Base-by-base conservation (phyloP, 139 green algal species). In the Chlorella sp. region DNA sequence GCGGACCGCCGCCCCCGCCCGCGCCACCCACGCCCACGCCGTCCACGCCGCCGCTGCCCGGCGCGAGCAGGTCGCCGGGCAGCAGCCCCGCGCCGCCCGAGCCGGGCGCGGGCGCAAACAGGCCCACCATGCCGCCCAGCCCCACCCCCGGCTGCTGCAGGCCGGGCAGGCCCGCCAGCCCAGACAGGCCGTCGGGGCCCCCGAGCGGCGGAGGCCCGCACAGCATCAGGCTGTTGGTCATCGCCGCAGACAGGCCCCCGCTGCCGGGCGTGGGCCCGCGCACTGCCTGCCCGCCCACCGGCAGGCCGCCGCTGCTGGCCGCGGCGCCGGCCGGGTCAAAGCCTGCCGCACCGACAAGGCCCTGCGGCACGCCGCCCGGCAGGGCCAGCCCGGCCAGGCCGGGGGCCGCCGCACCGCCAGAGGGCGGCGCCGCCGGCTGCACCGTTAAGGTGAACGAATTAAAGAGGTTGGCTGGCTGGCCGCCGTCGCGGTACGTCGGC, bases 391-490 rank as follows among this genome's bases (percentile, higher is more conserved):
- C 43, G 31, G 23, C n/a, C n/a, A n/a, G n/a, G n/a, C n/a, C n/a
- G n/a, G n/a, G n/a, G n/a, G n/a, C n/a, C n/a, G n/a, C n/a, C n/a
- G n/a, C n/a, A n/a, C n/a, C n/a, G n/a, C n/a, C n/a, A n/a, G n/a
- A n/a, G n/a, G n/a, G n/a, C n/a, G n/a, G n/a, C n/a, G n/a, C n/a
- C n/a, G n/a, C 74, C 36, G 42, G 53, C 23, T 71, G 48, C 21
- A 80, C 46, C 40, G 80, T 82, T 61, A 85, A 82, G 35, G 80
- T 76, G 68, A 79, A 85, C 48, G 73, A 81, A 14, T 74, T 79
- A 63, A 67, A 76, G 25, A 64, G 58, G 45, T 29, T 77, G 50
- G 38, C 29, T 11, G 80, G 80, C 66, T 79, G 53, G 41, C 80
- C 80, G 27, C 36, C 59, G 21, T 70, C 48, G 19, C 25, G 48